Base-by-base conservation (phyloP, 345 rosid species). In the Gossypium thurberi region DNA sequence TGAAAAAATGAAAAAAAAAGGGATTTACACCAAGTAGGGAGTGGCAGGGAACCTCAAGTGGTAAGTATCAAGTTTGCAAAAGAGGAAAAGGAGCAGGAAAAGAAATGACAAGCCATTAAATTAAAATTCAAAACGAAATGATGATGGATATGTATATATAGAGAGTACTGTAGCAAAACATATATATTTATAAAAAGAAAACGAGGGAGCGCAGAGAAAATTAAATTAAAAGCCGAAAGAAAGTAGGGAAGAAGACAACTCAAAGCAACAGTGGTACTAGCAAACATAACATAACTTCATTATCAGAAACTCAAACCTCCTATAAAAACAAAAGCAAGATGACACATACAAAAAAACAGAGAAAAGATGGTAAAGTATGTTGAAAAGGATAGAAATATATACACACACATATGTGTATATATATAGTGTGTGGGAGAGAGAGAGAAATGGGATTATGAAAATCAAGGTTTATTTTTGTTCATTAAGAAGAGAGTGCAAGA, bases 1-100 rank as follows among this genome's bases (percentile, higher is more conserved):
- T 11, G 2, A 25, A 58, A 28, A 23, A 53, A 66, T 8, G 17
- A 56, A 56, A 73, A 2, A 42, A 7, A 28, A 2, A 71, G 1
- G 43, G 65, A 23, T 69, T 80, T 65, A 76, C 81, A 81, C 77
- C 51, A 57, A 76, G 53, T 14, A 68, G 77, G 81, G 77, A 71
- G 50, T 61, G 76, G 46, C 71, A 64, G 60, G 56, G 53, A 77
- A 52, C 82, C 83, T 78, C 83, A 76, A 79, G 84, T 76, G 56
- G 88, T 15, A 81, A 81, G 83, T 78, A 75, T 60, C 40, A 77
- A 85, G 78, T 80, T 74, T 67, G 88, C 85, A 80, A 85, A 87
- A 84, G 78, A 76, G 83, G 79, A 80, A 81, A 74, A 74, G 65
- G 71, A 65, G 62, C 20, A 64, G 76, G 37, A 74, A 74, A 33